Percentiles rank a stretch among this genome's conserved stretches.
phyloP scores from a whole-genome alignment of 345 rosid species.

The Brassica rapa region DNA sequence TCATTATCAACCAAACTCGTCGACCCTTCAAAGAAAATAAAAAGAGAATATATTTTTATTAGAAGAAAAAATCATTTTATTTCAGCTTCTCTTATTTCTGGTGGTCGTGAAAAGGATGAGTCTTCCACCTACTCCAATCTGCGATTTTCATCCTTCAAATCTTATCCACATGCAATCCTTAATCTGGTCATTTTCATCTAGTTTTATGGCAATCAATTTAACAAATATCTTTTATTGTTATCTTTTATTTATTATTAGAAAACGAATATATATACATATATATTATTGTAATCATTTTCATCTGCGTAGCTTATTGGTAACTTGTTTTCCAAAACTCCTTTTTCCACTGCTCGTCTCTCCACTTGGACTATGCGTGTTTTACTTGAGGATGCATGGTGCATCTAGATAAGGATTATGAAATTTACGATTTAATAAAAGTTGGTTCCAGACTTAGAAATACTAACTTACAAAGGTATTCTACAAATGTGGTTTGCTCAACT shows the following conservation, averaged over 20 bases:
- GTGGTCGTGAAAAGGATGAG: slow-evolving; percentile 44
- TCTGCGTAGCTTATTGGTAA: slow-evolving; percentile 22
- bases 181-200: slow-evolving; percentile 23
- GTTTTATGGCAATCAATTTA: slow-evolving; percentile 12
- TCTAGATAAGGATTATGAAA: slow-evolving; percentile 27
- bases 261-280: neutral
- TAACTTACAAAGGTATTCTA: neutral
- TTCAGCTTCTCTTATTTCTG: slow-evolving; percentile 22
- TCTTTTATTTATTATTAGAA: slow-evolving; percentile 11
- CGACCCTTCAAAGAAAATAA: slow-evolving; percentile 18
- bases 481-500: neutral
- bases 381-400: slow-evolving; percentile 33
- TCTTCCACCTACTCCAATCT: slow-evolving; percentile 50
- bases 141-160: slow-evolving; percentile 38
- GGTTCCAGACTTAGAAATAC: neutral
- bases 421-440: neutral
- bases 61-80: slow-evolving; percentile 9
- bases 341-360: slow-evolving; percentile 29
- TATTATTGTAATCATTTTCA: neutral
- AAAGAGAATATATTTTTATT: neutral
- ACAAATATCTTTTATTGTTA: neutral
- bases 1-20: slow-evolving; percentile 45
- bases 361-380: slow-evolving; percentile 45
- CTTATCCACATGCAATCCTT: slow-evolving; percentile 46
- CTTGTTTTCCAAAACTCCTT: slow-evolving; percentile 46